Evolutionary conservation across 495 filamentous ascomycete species (phyloP).

Genomic region (Neurospora pannonica): DNA sequence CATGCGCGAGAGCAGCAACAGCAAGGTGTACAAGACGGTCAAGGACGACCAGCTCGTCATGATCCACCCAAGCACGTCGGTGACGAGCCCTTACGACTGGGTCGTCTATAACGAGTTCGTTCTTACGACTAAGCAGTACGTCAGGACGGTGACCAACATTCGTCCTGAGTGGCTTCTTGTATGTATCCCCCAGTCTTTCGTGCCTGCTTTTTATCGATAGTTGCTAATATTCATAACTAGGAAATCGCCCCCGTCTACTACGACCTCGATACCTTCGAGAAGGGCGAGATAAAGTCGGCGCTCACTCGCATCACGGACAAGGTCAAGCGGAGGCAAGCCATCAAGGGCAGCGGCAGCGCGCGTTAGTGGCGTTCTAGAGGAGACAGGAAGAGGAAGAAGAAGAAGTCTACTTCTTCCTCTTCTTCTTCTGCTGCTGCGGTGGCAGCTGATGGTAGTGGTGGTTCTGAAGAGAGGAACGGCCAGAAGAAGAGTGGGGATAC

Average conservation of each 20-base stretch:
- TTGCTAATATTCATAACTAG: slow-evolving; percentile 19
- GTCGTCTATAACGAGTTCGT: slow-evolving; percentile 98
- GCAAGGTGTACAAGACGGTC: slow-evolving; percentile 84
- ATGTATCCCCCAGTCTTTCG: slow-evolving; percentile 40
- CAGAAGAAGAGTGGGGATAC: background rate
- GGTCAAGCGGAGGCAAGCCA: slow-evolving; percentile 61
- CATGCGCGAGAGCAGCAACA: slow-evolving; percentile 64
- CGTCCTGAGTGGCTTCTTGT: slow-evolving; percentile 83
- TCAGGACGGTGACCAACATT: slow-evolving; percentile 57
- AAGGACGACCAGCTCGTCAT: slow-evolving; percentile 89
- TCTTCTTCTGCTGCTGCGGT: background rate
- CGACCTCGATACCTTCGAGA: slow-evolving; percentile 70
- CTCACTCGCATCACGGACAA: slow-evolving; percentile 67
- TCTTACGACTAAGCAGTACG: slow-evolving; percentile 91
- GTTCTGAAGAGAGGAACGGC: background rate
- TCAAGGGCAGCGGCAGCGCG: slow-evolving; percentile 34
- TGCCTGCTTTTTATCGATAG: background rate
- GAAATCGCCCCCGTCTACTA: slow-evolving; percentile 93
- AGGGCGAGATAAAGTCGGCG: slow-evolving; percentile 75
- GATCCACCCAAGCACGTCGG: slow-evolving; percentile 82
- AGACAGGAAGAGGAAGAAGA: background rate
- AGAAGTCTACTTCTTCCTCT: background rate
- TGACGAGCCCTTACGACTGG: slow-evolving; percentile 85
- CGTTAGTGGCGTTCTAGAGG: slow-evolving; percentile 2
- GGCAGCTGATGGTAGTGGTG: background rate